Percentiles rank a stretch among this genome's conserved stretches.
Evolutionary conservation across 768 basidiomycete genomes (phyloP).

Genomic region (Trametes meyenii): DNA sequence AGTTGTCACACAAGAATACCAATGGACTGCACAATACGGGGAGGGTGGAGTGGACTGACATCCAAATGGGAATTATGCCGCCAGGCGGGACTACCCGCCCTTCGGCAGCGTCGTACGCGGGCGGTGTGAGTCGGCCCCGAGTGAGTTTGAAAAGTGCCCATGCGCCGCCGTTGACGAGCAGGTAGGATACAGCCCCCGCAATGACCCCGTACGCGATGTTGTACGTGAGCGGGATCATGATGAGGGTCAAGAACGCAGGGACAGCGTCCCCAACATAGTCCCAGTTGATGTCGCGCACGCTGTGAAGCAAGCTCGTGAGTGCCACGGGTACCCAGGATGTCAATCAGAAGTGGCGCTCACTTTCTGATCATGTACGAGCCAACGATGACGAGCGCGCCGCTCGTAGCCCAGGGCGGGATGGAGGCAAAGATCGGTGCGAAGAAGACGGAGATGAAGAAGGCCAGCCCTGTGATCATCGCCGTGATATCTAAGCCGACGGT

Average conservation of each 20-base stretch:
- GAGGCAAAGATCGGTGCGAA: conserved; percentile 89
- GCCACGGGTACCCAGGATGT: background rate
- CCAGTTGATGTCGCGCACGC: conserved; percentile 87
- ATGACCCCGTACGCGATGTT: conserved; percentile 93
- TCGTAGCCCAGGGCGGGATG: conserved; percentile 87
- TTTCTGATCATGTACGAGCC: conserved; percentile 91
- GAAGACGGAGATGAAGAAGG: conserved; percentile 85
- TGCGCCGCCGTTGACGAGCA: conserved; percentile 73
- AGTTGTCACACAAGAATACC: background rate
- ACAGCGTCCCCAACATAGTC: conserved; percentile 85
- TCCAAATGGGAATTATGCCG: conserved; percentile 66
- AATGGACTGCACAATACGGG: background rate
- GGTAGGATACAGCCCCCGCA: conserved; percentile 70
- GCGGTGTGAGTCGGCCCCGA: conserved; percentile 61
- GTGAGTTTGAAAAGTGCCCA: conserved; percentile 56
- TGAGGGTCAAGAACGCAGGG: conserved; percentile 80
- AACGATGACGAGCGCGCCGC: conserved; percentile 81
- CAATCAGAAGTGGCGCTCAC: conserved; percentile 38
- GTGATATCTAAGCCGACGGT: conserved; percentile 44
- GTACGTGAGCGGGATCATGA: conserved; percentile 78
- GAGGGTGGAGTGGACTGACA: conserved; percentile 45
- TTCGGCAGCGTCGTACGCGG: conserved; percentile 65
- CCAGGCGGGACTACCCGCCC: conserved; percentile 75
- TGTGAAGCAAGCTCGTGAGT: conserved; percentile 25
- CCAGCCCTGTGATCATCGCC: conserved; percentile 68